These are phyloP conservation scores for Phytophthora sp. DNA, from an alignment of 352 stramenopile genomes.

Conservation along the genomic window DNA sequence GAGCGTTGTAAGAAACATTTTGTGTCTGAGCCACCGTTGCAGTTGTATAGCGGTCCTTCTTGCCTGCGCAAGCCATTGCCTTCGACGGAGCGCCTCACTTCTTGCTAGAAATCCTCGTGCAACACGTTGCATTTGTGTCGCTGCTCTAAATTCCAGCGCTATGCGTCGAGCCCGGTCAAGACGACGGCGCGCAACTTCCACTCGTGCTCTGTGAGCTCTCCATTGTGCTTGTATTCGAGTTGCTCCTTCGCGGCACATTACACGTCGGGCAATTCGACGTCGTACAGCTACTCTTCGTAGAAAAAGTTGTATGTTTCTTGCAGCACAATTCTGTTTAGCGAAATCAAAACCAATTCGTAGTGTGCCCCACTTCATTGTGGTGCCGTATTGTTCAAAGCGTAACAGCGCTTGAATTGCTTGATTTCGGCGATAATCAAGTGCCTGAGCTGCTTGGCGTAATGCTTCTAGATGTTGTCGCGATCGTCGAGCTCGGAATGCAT, in stretches of 20 bases:
- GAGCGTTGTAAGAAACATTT: conserved; percentile 13
- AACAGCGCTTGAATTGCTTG: conserved; percentile 57
- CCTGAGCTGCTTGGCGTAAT: conserved; percentile 47
- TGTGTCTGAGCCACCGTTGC: conserved; percentile 36
- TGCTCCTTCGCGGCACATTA: conserved; percentile 28
- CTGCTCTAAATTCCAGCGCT: conserved; percentile 23
- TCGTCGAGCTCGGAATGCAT: conserved; percentile 41
- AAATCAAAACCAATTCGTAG: conserved; percentile 65
- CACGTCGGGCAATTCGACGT: conserved; percentile 30
- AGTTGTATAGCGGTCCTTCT: background rate
- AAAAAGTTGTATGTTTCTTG: conserved; percentile 56
- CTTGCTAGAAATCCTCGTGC: conserved; percentile 33
- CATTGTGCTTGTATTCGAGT: conserved; percentile 44
- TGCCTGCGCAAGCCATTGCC: conserved; percentile 27
- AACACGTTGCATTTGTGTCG: conserved; percentile 35
- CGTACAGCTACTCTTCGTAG: conserved; percentile 44
- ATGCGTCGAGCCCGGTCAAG: conserved; percentile 3
- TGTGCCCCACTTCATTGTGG: conserved; percentile 59
- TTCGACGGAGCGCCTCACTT: conserved; percentile 8
- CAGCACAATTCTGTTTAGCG: conserved; percentile 50
- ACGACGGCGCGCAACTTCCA: conserved; percentile 21
- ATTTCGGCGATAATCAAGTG: conserved; percentile 44
- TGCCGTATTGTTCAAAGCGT: conserved; percentile 60
- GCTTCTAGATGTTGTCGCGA: conserved; percentile 36
- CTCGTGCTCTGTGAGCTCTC: conserved; percentile 31